Evolutionary conservation across 495 filamentous ascomycete genomes (phyloP).

Genomic region (Parathielavia appendiculata): DNA sequence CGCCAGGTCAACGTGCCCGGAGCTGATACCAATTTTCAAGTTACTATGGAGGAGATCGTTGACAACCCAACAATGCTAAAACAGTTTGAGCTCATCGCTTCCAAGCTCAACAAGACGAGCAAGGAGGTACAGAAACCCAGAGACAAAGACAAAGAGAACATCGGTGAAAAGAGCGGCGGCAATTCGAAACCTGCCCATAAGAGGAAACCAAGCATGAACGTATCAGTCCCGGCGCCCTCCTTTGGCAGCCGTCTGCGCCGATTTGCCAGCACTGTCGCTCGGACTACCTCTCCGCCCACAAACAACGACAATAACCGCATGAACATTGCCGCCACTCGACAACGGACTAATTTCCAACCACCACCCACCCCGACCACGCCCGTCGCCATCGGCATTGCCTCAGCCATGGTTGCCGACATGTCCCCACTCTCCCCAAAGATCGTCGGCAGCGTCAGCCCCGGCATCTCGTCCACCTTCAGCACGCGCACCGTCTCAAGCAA

Average conservation of each 20-base stretch:
- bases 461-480: conserved; percentile 14
- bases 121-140: conserved; percentile 11
- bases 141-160: conserved; percentile 19
- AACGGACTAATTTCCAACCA: not conserved
- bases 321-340: conserved; percentile 1
- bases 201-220: conserved; percentile 30
- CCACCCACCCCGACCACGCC: conserved; percentile 18
- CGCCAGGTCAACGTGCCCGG: conserved; percentile 21
- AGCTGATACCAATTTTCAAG: conserved; percentile 21
- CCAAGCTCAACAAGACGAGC: conserved; percentile 32
- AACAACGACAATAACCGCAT: not conserved
- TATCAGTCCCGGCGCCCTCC: conserved; percentile 18
- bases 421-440: conserved; percentile 22
- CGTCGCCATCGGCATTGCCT: conserved; percentile 23
- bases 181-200: conserved; percentile 19
- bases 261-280: conserved; percentile 28
- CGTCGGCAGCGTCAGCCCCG: conserved; percentile 8
- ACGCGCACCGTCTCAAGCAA: conserved; percentile 9
- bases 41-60: conserved; percentile 46
- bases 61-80: conserved; percentile 45
- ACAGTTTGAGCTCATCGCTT: conserved; percentile 44
- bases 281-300: conserved; percentile 16
- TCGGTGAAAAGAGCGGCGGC: not conserved
- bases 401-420: conserved; percentile 27
- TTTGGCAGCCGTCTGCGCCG: conserved; percentile 31